phyloP scores from a whole-genome alignment of 768 basidiomycete species.

The Suillus subalutaceus region DNA sequence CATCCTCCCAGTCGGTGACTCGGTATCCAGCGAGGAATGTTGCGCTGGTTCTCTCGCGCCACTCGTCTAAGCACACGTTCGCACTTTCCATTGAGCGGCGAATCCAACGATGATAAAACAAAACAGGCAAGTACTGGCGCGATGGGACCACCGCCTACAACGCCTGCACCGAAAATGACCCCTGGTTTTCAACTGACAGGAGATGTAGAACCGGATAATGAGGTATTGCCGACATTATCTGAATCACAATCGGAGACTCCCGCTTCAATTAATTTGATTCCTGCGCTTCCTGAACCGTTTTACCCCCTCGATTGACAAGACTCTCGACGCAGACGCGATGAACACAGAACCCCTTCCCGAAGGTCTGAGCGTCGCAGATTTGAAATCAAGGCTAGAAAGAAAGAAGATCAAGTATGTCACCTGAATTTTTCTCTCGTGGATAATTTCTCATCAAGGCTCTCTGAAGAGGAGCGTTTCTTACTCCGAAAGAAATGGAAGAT shows the following conservation, averaged over 20 bases:
- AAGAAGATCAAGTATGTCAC: slow-evolving; percentile 71
- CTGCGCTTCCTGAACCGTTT: slow-evolving; percentile 57
- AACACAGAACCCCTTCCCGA: slow-evolving; percentile 50
- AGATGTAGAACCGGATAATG: slow-evolving; percentile 20
- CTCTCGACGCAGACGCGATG: slow-evolving; percentile 43
- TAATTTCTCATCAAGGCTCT: slow-evolving; percentile 16
- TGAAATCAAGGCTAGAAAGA: slow-evolving; percentile 64
- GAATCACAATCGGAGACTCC: slow-evolving; percentile 7
- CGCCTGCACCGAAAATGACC: slow-evolving; percentile 9
- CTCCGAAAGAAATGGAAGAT: slow-evolving; percentile 80
- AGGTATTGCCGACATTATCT: slow-evolving; percentile 36
- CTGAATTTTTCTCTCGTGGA: slow-evolving; percentile 9
- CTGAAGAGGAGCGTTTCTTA: slow-evolving; percentile 68
- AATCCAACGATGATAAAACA: slow-evolving; percentile 10
- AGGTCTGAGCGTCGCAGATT: slow-evolving; percentile 55
- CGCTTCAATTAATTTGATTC: slow-evolving; percentile 16
- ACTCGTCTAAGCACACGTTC: slow-evolving; percentile 53
- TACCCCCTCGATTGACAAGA: slow-evolving; percentile 69
- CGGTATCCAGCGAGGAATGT: slow-evolving; percentile 76
- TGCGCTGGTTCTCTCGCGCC: slow-evolving; percentile 68
- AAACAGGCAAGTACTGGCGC: background rate
- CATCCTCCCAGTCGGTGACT: slow-evolving; percentile 81
- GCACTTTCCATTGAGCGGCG: slow-evolving; percentile 45
- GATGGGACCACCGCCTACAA: slow-evolving; percentile 3
- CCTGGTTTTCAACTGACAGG: background rate